Evolutionary conservation across 176 grass and related monocot genomes (phyloP), one percentile per base, ranked within the genome.

Genomic region (Zea luxurians): DNA sequence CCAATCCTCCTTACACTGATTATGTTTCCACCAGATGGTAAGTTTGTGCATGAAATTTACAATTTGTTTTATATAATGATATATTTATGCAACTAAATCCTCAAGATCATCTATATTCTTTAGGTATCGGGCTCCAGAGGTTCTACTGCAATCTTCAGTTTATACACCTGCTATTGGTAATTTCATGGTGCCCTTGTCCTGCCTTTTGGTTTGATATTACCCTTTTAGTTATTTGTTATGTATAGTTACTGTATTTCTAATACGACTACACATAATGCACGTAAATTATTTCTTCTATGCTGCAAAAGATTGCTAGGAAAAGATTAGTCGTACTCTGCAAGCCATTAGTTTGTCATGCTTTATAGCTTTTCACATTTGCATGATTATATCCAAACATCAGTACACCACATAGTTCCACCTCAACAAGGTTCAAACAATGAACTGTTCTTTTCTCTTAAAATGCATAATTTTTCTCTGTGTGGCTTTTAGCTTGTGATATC

Each of bases 11-110:
- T 50, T 97, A 93, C 78, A 97, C 93, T 43, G 93, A 97, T 78
- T 97, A 97, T 87, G 93, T 97, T 78, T 97, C 93, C 64, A 97
- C 93, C 48, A 91, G 93, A 97, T 97, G 93, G 93, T 97, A 75
- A 93, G 80, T 81, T 50, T 10, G 17, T 66, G 41, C 58, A 41
- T 58, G 40, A 59, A 80, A 47, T 42, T 38, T 45, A 21, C 47
- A 78, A 48, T 7, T 6, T 42, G 4, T 8, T 58, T 10, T 15
- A 52, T 70, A 82, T 61, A 49, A 74, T 4, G 45, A 64, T 70
- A 70, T 43, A 75, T 16, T 16, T 55, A 13, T 79, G 12, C 40
- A 1, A 34, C 37, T 80, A 58, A 71, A 41, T 16, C 16, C 82
- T 5, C 13, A 48, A 21, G 10, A 37, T 63, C 54, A 76, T 64